phyloP scores from a whole-genome alignment of 2,329 filamentous ascomycete genomes.

The Neoarthrinium moseri region DNA sequence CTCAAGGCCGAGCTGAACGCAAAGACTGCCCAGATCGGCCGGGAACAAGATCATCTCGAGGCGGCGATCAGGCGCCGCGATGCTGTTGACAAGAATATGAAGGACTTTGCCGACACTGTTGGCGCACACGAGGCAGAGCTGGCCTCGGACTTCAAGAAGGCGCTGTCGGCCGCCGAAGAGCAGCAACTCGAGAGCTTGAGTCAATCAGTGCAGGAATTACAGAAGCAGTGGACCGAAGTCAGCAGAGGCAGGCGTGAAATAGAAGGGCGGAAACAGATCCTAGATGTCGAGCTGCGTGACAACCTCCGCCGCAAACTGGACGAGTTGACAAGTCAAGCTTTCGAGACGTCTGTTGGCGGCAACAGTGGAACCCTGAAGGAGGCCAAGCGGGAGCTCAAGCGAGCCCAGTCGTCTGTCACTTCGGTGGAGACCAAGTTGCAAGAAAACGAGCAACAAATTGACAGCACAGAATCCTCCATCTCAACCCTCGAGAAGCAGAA shows the following conservation, averaged over 20 bases:
- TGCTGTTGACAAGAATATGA: conserved; percentile 72
- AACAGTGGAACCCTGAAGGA: conserved; percentile 71
- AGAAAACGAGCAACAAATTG: conserved; percentile 74
- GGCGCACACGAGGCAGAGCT: conserved; percentile 78
- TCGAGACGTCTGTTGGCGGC: conserved; percentile 63
- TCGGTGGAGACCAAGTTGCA: conserved; percentile 67
- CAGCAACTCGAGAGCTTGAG: conserved; percentile 71
- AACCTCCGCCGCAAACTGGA: conserved; percentile 86
- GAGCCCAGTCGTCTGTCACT: conserved; percentile 66
- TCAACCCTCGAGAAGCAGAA: conserved; percentile 40
- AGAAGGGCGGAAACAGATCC: conserved; percentile 75
- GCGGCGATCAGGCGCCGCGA: conserved; percentile 63
- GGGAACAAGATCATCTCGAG: conserved; percentile 71
- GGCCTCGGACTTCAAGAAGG: conserved; percentile 87
- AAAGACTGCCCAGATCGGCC: conserved; percentile 73
- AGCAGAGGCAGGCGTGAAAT: conserved; percentile 73
- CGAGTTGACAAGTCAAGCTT: conserved; percentile 74
- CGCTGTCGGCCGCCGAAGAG: conserved; percentile 80
- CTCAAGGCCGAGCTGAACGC: conserved; percentile 73
- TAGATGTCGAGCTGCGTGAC: conserved; percentile 86
- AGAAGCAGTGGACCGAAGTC: conserved; percentile 73
- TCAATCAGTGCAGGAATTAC: conserved; percentile 67
- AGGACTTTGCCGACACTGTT: conserved; percentile 73
- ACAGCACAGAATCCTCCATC: conserved; percentile 43
- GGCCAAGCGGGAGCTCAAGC: conserved; percentile 77